These are phyloP conservation scores for Penicillium decumbens DNA, from an alignment of 2,329 filamentous ascomycete genomes.

Conservation along the genomic window DNA sequence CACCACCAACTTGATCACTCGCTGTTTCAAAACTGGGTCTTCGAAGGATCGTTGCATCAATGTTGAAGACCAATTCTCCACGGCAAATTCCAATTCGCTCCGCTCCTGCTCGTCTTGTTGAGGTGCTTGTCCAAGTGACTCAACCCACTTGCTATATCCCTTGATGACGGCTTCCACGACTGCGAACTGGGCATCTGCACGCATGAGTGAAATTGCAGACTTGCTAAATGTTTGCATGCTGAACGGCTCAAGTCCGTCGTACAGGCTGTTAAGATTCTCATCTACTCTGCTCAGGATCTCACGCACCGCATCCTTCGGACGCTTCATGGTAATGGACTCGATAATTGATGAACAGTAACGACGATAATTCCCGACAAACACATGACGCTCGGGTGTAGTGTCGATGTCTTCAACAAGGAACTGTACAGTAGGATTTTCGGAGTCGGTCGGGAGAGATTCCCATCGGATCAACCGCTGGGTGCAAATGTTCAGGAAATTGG, in stretches of 20 bases:
- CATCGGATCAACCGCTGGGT: slow-evolving; percentile 80
- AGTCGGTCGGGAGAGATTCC: slow-evolving; percentile 78
- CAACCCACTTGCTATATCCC: slow-evolving; percentile 78
- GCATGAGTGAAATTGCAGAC: slow-evolving; percentile 50
- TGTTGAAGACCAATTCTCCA: slow-evolving; percentile 41
- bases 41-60: slow-evolving; percentile 41
- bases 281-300: slow-evolving; percentile 82
- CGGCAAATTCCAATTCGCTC: slow-evolving; percentile 34
- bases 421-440: slow-evolving; percentile 69
- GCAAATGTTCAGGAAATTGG: slow-evolving; percentile 73
- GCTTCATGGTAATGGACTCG: slow-evolving; percentile 76
- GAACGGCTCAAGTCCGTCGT: slow-evolving; percentile 64
- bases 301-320: slow-evolving; percentile 76
- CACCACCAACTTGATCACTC: slow-evolving; percentile 74
- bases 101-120: slow-evolving; percentile 46
- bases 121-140: slow-evolving; percentile 48
- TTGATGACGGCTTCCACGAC: slow-evolving; percentile 85
- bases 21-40: slow-evolving; percentile 78
- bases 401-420: slow-evolving; percentile 93
- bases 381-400: slow-evolving; percentile 86
- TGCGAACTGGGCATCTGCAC: slow-evolving; percentile 82
- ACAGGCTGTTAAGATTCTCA: slow-evolving; percentile 67
- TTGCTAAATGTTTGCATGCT: slow-evolving; percentile 39
- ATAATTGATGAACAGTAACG: slow-evolving; percentile 85
- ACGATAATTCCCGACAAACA: slow-evolving; percentile 91